These are phyloP conservation scores for Camelina hispida DNA, from an alignment of 345 rosid genomes.

Conservation along the genomic window DNA sequence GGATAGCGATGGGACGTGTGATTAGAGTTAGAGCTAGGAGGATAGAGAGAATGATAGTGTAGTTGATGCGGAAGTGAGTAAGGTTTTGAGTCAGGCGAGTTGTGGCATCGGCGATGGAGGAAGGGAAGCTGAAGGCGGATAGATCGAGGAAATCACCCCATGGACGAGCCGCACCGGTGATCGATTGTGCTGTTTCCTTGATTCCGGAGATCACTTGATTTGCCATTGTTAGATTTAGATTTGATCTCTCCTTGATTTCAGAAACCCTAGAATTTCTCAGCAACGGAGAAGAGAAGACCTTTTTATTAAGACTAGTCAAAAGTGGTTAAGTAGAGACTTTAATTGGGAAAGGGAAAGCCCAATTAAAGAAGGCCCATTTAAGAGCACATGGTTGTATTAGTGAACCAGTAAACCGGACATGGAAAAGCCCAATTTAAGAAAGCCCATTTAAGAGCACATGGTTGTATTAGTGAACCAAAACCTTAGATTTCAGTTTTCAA, in stretches of 20 bases:
- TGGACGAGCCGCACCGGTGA: conserved; percentile 53
- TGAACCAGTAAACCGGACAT: too few species aligned
- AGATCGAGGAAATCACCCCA: conserved; percentile 62
- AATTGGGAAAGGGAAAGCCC: not conserved
- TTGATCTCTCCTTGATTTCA: not conserved
- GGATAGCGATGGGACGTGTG: conserved; percentile 59
- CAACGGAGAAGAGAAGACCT: not conserved
- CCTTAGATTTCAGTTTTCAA: too few species aligned
- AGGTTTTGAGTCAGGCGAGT: conserved; percentile 70
- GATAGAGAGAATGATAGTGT: conserved; percentile 48
- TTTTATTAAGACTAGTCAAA: not conserved
- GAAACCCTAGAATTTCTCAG: conserved; percentile 34
- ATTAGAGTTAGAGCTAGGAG: conserved; percentile 57
- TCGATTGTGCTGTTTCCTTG: conserved; percentile 55
- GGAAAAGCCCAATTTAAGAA: too few species aligned
- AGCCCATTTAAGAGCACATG: too few species aligned
- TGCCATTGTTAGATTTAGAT: conserved; percentile 28
- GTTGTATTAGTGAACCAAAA: too few species aligned
- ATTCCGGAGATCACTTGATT: conserved; percentile 50
- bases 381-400: too few species aligned
- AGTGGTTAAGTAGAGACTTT: not conserved
- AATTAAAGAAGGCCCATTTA: conserved; percentile 8
- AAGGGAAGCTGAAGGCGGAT: conserved; percentile 55
- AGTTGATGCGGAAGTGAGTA: conserved; percentile 63
- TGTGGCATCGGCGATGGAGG: conserved; percentile 57